These are phyloP conservation scores for Orychophragmus violaceus DNA, from an alignment of 345 rosid genomes.

Conservation along the genomic window DNA sequence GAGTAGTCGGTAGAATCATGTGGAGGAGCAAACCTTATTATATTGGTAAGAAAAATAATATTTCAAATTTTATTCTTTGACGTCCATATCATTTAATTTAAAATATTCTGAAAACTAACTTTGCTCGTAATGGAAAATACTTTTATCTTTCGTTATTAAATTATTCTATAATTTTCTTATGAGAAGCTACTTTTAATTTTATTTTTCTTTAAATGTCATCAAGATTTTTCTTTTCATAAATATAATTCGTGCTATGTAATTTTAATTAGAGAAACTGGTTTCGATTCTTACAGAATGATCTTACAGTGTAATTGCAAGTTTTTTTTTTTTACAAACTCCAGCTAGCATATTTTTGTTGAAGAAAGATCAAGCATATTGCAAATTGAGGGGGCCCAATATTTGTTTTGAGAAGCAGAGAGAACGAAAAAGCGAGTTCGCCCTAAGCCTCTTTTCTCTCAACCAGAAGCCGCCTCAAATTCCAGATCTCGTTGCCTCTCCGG, in stretches of 20 bases:
- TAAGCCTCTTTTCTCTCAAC: too few relatives aligned
- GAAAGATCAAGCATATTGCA: not conserved
- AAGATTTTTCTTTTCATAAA: not conserved
- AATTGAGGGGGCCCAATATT: too few relatives aligned
- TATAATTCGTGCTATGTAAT: not conserved
- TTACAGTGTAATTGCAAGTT: not conserved
- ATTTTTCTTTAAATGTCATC: not conserved
- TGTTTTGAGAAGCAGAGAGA: too few relatives aligned
- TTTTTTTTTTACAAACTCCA: not conserved
- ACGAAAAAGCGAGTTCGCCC: too few relatives aligned
- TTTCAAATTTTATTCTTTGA: not conserved
- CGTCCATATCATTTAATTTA: not conserved
- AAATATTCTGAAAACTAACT: not conserved
- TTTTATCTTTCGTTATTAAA: not conserved
- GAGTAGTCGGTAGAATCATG: slow-evolving; percentile 25
- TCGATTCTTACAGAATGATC: not conserved
- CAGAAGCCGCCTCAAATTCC: too few relatives aligned
- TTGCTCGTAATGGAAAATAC: not conserved
- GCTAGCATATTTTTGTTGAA: not conserved
- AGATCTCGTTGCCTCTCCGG: too few relatives aligned
- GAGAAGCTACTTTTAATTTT: not conserved
- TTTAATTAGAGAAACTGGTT: not conserved
- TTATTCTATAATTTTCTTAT: too few relatives aligned
- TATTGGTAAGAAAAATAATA: not conserved
- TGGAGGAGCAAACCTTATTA: slow-evolving; percentile 25